Conservation (phyloP, 164 flowering plant species). For the Tetracentron sinense region DNA sequence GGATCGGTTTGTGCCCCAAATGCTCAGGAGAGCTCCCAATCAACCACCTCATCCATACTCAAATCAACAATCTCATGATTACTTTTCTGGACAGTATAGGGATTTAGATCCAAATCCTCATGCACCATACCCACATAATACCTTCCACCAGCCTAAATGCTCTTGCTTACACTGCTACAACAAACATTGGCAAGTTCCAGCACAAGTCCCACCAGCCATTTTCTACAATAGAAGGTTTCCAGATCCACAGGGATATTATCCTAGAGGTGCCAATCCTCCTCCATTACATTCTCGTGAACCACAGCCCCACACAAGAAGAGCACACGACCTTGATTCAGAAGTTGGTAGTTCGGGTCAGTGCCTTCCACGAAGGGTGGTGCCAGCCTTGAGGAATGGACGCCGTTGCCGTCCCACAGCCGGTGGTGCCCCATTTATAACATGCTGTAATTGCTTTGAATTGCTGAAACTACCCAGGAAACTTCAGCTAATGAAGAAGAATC, state of each 20-base stretch:
- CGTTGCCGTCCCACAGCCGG: slow-evolving; percentile 54
- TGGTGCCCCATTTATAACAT: slow-evolving; percentile 77
- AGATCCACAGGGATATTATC: slow-evolving; percentile 28
- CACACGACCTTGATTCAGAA: slow-evolving; percentile 39
- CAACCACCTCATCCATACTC: slow-evolving; percentile 26
- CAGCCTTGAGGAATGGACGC: slow-evolving; percentile 23
- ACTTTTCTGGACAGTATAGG: slow-evolving; percentile 33
- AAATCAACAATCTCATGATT: slow-evolving; percentile 29
- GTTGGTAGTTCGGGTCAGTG: slow-evolving; percentile 29
- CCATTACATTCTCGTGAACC: slow-evolving; percentile 24
- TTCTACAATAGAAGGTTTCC: slow-evolving; percentile 27
- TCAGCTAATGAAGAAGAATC: slow-evolving; percentile 22
- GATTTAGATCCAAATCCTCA: slow-evolving; percentile 28
- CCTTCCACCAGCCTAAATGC: slow-evolving; percentile 55
- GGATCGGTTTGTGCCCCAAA: slow-evolving; percentile 36
- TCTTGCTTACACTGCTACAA: slow-evolving; percentile 54
- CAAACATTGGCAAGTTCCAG: slow-evolving; percentile 35
- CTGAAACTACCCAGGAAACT: slow-evolving; percentile 55
- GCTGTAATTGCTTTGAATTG: slow-evolving; percentile 66
- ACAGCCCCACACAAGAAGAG: slow-evolving; percentile 30
- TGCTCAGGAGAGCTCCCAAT: slow-evolving; percentile 29
- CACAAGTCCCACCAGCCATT: slow-evolving; percentile 32
- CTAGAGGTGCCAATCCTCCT: slow-evolving; percentile 28
- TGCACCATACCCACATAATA: slow-evolving; percentile 33
- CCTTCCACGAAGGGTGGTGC: slow-evolving; percentile 30